Percentiles rank a stretch among this genome's conserved stretches.
These are phyloP conservation scores for Neurospora sp. DNA, from an alignment of 495 filamentous ascomycete genomes.

Conservation along the genomic window DNA sequence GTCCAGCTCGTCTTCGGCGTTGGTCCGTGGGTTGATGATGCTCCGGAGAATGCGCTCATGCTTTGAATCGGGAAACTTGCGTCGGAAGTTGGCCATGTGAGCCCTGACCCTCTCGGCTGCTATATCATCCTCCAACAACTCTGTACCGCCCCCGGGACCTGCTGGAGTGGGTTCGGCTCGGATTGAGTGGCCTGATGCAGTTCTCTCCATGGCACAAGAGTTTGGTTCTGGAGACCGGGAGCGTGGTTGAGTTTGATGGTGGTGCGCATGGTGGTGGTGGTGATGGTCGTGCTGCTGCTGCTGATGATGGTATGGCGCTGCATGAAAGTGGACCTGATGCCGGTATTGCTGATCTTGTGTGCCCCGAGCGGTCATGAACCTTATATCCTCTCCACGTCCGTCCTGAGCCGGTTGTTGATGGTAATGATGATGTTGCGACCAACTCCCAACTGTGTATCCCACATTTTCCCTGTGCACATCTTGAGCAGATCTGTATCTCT, in stretches of 20 bases:
- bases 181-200: slow-evolving; percentile 25
- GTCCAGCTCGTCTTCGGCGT: slow-evolving; percentile 34
- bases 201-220: slow-evolving; percentile 18
- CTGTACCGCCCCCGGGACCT: slow-evolving; percentile 12
- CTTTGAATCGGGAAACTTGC: slow-evolving; percentile 33
- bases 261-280: background rate
- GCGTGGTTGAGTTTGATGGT: slow-evolving; percentile 1
- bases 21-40: slow-evolving; percentile 35
- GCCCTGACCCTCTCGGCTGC: slow-evolving; percentile 30
- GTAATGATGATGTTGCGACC: background rate
- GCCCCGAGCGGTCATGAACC: background rate
- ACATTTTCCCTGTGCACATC: background rate
- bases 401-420: background rate
- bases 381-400: background rate
- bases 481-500: slow-evolving; percentile 3
- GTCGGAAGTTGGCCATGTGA: slow-evolving; percentile 30
- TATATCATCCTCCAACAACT: slow-evolving; percentile 26
- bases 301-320: background rate
- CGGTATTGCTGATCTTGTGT: background rate
- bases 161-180: slow-evolving; percentile 13
- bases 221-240: slow-evolving; percentile 2
- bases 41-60: slow-evolving; percentile 39
- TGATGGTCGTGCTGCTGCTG: background rate
- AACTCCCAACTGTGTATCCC: background rate
- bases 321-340: background rate